Evolutionary conservation across 2,329 filamentous ascomycete genomes (phyloP), one percentile per base, ranked within the genome.

Genomic region (Penicillium sp.): DNA sequence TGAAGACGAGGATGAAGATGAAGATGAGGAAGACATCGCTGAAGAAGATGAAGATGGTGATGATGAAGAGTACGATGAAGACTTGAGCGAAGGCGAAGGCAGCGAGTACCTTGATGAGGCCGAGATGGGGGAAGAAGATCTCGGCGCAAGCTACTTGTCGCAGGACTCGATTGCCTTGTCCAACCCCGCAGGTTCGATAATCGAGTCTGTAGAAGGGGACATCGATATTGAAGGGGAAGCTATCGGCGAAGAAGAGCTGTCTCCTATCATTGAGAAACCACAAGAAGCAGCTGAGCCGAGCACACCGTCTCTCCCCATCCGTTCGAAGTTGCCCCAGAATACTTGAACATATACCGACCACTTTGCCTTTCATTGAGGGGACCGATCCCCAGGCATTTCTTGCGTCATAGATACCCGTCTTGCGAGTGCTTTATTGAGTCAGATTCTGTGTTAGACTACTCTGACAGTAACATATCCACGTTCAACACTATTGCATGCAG

Each of bases 11-110:
- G 82, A 81, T 1, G 81, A 79, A 7, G 79, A 79, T 1, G 79
- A 82, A 7, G 78, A 80, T 1, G 79, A 82, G 8, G 78, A 78
- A 2, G 82, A 84, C 30, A 80, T 82, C 19, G 78, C 79, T 11
- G 62, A 65, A 26, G 74, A 32, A 68, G 75, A 66, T 1, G 79
- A 78, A 35, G 75, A 72, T 6, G 72, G 72, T 7, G 78, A 78
- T 10, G 74, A 75, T 19, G 79, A 80, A 14, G 78, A 80, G 6
- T 63, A 65, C n/a, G 66, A 61, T 13, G 64, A 81, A 1, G 68
- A 67, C 27, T 48, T 69, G 49, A 81, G 78, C 41, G 83, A 84
- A 14, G 81, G 83, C 32, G 80, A 81, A 48, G 76, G 73, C 3
- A 76, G 75, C 14, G 79, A 79, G 30, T 75, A 73, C 8, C 71